Evolutionary conservation across 2,329 filamentous ascomycete genomes (phyloP).

Genomic region (Alternaria incomplexa): DNA sequence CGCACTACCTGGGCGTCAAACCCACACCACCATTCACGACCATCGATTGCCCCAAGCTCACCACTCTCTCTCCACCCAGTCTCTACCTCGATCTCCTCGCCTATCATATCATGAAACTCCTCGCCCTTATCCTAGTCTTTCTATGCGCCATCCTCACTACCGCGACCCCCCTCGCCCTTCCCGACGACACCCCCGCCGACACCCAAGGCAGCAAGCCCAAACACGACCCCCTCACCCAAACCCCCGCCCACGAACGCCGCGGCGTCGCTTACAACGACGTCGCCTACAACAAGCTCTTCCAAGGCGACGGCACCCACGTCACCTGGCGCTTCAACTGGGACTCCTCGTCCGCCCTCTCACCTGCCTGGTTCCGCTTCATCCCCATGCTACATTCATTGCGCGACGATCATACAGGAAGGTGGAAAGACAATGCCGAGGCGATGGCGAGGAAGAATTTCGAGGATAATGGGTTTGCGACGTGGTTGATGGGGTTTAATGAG

Average conservation of each 20-base stretch:
- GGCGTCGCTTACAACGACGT: conserved; percentile 70
- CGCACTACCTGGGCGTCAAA: neutral
- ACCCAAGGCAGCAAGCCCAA: neutral
- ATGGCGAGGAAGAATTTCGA: conserved; percentile 2
- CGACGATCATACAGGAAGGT: conserved; percentile 19
- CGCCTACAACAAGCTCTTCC: conserved; percentile 58
- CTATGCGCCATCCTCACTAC: neutral
- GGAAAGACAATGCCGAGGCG: conserved; percentile 22
- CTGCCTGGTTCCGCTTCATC: conserved; percentile 60
- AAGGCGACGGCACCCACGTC: conserved; percentile 48
- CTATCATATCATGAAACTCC: neutral
- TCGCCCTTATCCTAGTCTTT: neutral
- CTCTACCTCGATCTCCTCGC: neutral
- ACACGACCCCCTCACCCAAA: conserved; percentile 46
- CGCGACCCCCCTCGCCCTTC: neutral
- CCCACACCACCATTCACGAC: neutral
- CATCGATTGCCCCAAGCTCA: neutral
- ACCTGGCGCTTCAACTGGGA: conserved; percentile 75
- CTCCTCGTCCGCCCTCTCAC: conserved; percentile 45
- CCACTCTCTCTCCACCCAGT: neutral
- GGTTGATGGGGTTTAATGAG: conserved; percentile 44
- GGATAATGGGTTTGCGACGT: conserved; percentile 9
- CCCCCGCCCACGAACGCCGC: conserved; percentile 48
- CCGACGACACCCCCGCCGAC: neutral
- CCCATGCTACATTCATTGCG: conserved; percentile 55